Evolutionary conservation across 129 eudicot genomes (phyloP), one percentile per base, ranked within the genome.

Genomic region (Smallanthus sonchifolius): DNA sequence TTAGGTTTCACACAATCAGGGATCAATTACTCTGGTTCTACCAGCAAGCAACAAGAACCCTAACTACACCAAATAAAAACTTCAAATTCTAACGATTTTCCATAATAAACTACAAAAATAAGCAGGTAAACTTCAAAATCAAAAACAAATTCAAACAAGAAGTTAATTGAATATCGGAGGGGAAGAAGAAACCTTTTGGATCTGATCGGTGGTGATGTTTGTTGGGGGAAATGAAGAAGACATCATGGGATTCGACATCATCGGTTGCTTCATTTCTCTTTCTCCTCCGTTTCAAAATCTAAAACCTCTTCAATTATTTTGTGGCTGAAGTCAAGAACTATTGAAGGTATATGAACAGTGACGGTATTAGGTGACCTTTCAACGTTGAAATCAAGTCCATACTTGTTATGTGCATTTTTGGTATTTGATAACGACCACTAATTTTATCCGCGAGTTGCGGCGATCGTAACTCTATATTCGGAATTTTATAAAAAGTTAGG

Each of bases 181-280:
- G 60, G 20, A 3, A 71, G 37, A 10, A 3, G 8, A 56, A 34
- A 92, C 97, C 97, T 92, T 92, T 71, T 92, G 96, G 86, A 92
- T 92, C 96, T 92, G 97, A 69, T 92, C 97, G 51, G 93, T 92
- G 61, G 97, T 92, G 73, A 92, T 92, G 68, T 81, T 89, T 30
- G 96, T 65, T 7, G 91, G 85, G 37, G 97, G 96, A 67, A 85
- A 87, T 5, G 97, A 85, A 43, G 97, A 86, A 84, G 84, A 75
- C 73, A 87, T 64, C 83, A 79, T 79, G 7, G 65, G 69, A 79
- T 79, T 75, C 7, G 86, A 87, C 84, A 84, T 81, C 85, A 86
- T 82, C 35, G 87, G 87, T 82, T 91, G 97, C 91, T 80, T 83
- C 86, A 83, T 86, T 64, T 77, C 64, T 20, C 5, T 9, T 24